These are phyloP conservation scores for Fulvia fulva DNA, from an alignment of 2,329 filamentous ascomycete genomes.

Conservation along the genomic window DNA sequence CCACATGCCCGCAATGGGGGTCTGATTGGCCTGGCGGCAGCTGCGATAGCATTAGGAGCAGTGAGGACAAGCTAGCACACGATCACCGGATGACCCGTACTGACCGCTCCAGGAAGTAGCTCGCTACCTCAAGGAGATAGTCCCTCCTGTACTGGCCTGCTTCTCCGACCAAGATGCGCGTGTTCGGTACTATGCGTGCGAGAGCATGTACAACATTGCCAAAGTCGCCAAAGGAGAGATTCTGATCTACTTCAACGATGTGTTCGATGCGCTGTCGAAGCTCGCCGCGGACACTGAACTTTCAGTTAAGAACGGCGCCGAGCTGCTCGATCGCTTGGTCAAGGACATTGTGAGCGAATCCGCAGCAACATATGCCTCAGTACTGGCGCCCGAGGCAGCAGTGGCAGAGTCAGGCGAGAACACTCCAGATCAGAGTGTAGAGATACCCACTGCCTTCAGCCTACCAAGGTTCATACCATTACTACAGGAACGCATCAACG, in stretches of 20 bases:
- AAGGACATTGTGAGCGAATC: constrained; percentile 97
- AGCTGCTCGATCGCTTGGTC: constrained; percentile 87
- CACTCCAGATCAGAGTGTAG: constrained; percentile 34
- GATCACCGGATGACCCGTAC: neutral
- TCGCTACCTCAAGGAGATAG: constrained; percentile 86
- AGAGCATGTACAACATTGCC: constrained; percentile 99
- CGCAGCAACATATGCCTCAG: constrained; percentile 87
- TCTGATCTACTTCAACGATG: constrained; percentile 93
- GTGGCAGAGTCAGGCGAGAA: constrained; percentile 41
- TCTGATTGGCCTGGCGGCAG: constrained; percentile 89
- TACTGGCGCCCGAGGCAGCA: constrained; percentile 58
- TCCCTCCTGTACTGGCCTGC: constrained; percentile 92
- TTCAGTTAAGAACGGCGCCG: constrained; percentile 96
- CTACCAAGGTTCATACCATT: constrained; percentile 86
- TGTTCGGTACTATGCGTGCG: constrained; percentile 95
- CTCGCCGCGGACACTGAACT: constrained; percentile 92
- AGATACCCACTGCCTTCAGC: constrained; percentile 85
- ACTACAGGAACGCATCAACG: constrained; percentile 88
- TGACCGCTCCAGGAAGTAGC: constrained; percentile 69
- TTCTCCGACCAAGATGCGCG: constrained; percentile 97
- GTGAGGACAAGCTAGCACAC: constrained; percentile 52
- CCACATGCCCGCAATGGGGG: constrained; percentile 95
- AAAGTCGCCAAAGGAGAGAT: constrained; percentile 99
- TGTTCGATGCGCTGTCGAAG: constrained; percentile 96
- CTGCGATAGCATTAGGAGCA: constrained; percentile 87